A percentile compares a stretch with the other conserved stretches of the same genome.
phyloP scores from a whole-genome alignment of 73 alveolate species.

The Uronychia setigera region DNA sequence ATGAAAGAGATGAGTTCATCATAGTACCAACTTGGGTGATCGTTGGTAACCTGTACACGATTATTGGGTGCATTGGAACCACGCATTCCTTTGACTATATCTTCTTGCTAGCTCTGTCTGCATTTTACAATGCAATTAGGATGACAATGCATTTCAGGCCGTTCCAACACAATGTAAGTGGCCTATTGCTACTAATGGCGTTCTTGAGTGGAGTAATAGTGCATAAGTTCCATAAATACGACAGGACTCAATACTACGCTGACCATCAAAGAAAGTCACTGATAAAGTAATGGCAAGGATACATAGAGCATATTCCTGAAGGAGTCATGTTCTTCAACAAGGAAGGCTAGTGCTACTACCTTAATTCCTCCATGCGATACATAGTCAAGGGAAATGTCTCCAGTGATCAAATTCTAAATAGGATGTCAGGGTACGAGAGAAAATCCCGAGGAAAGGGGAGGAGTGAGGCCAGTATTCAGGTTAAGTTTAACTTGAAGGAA shows the following conservation, averaged over 20 bases:
- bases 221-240: neutral
- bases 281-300: neutral
- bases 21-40: too few relatives aligned
- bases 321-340: neutral
- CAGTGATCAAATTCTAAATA: neutral
- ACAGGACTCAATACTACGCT: neutral
- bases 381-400: neutral
- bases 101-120: too few relatives aligned
- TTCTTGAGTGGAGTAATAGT: neutral
- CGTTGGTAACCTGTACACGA: too few relatives aligned
- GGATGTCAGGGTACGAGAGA: neutral
- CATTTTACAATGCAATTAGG: too few relatives aligned
- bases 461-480: neutral
- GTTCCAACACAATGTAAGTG: too few relatives aligned
- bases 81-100: too few relatives aligned
- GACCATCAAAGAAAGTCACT: neutral
- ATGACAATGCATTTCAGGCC: too few relatives aligned
- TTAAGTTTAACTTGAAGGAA: neutral
- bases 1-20: too few relatives aligned
- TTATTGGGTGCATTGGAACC: too few relatives aligned
- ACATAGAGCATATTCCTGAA: neutral
- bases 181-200: too few relatives aligned
- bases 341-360: too few relatives aligned
- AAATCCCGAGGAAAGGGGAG: neutral
- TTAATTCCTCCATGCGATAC: neutral